phyloP scores from a whole-genome alignment of 352 stramenopile species.

The Pythium pyrilobum region DNA sequence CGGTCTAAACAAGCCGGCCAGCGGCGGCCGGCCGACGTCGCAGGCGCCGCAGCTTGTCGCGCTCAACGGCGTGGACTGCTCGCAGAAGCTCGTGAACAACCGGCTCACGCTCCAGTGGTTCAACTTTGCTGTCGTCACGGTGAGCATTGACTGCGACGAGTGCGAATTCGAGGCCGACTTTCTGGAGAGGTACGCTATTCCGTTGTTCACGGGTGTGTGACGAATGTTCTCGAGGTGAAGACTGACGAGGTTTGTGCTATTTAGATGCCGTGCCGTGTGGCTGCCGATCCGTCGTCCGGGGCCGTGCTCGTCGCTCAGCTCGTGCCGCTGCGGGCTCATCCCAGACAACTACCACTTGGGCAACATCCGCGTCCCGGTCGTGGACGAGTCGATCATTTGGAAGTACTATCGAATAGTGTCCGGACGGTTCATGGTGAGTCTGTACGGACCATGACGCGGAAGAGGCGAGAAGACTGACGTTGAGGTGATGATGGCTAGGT shows the following conservation, averaged over 20 bases:
- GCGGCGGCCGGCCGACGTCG: slow-evolving; percentile 9
- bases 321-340: slow-evolving; percentile 65
- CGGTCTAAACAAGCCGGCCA: slow-evolving; percentile 13
- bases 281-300: slow-evolving; percentile 53
- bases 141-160: slow-evolving; percentile 57
- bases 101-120: slow-evolving; percentile 51
- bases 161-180: slow-evolving; percentile 80
- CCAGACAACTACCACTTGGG: slow-evolving; percentile 69
- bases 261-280: slow-evolving; percentile 54
- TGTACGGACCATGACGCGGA: too few relatives aligned
- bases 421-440: slow-evolving; percentile 65
- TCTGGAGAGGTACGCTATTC: slow-evolving; percentile 44
- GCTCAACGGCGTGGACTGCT: slow-evolving; percentile 42
- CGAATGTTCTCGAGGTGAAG: too few relatives aligned
- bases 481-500: neutral
- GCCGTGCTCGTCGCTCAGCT: slow-evolving; percentile 40
- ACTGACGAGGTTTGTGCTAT: too few relatives aligned
- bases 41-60: slow-evolving; percentile 48
- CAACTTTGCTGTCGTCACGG: slow-evolving; percentile 52
- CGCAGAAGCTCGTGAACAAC: slow-evolving; percentile 21
- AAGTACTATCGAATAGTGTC: slow-evolving; percentile 61
- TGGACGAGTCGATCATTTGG: slow-evolving; percentile 75
- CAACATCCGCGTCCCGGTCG: slow-evolving; percentile 55
- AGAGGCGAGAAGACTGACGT: too few relatives aligned
- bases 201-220: too few relatives aligned